Conservation (phyloP, 805 yeast species). For the Barnettozyma salicaria region DNA sequence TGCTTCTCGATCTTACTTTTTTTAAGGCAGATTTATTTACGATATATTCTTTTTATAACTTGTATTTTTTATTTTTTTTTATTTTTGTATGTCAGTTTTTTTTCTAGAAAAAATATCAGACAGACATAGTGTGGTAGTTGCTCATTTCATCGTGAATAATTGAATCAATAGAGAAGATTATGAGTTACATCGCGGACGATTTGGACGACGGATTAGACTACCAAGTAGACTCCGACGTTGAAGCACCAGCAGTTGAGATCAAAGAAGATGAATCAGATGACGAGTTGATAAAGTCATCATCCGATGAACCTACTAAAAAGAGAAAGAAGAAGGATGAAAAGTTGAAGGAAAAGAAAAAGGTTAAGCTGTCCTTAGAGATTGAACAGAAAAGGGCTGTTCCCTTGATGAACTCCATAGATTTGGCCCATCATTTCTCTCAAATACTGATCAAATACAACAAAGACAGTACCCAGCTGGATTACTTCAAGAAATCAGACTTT, state of each 20-base stretch:
- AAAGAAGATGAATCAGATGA: conserved; percentile 28
- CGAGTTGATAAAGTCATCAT: conserved; percentile 7
- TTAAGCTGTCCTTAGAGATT: conserved; percentile 60
- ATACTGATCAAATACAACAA: conserved; percentile 54
- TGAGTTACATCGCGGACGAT: conserved; percentile 43
- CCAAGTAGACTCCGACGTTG: conserved; percentile 39
- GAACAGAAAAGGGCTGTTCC: conserved; percentile 53
- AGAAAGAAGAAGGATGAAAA: conserved; percentile 34
- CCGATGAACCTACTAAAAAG: conserved; percentile 17
- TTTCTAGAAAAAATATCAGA: too few species aligned
- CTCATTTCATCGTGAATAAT: too few species aligned
- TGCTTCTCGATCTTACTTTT: too few species aligned
- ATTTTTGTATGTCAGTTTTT: too few species aligned
- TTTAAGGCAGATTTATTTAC: too few species aligned
- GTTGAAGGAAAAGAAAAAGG: conserved; percentile 56
- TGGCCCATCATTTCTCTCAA: conserved; percentile 63
- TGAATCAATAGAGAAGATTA: not conserved
- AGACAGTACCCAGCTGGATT: conserved; percentile 71
- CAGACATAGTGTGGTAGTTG: too few species aligned
- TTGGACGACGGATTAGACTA: conserved; percentile 75
- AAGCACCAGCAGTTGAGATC: conserved; percentile 31
- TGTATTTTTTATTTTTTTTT: too few species aligned
- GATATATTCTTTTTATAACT: too few species aligned
- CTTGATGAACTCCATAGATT: conserved; percentile 45
- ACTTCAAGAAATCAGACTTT: conserved; percentile 50